Conservation (phyloP, 208 protist genomes). For the Porcisia hertigi region DNA sequence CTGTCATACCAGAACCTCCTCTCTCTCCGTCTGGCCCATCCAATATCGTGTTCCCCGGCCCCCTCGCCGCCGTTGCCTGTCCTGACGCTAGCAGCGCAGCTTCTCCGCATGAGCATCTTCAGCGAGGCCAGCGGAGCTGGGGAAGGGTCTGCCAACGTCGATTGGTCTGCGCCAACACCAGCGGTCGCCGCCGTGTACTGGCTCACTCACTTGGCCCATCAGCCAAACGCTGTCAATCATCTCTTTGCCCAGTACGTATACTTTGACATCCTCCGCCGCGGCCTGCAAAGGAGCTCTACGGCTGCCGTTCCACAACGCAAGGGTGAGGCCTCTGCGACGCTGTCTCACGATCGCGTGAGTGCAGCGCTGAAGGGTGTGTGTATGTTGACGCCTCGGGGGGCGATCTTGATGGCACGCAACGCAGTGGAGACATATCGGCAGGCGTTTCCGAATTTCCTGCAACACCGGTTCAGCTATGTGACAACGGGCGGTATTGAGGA, state of each 20-base stretch:
- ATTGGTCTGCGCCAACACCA: neutral
- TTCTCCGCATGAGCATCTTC: conserved; percentile 5
- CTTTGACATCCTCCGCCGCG: conserved; percentile 5
- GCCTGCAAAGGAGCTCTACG: neutral
- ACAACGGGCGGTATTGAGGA: neutral
- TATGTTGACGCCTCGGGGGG: conserved; percentile 6
- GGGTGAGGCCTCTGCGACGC: neutral
- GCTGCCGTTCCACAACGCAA: neutral
- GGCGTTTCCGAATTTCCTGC: conserved; percentile 3
- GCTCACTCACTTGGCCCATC: conserved; percentile 7
- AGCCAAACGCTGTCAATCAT: conserved; percentile 5
- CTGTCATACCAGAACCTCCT: conserved; percentile 15
- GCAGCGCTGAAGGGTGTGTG: neutral
- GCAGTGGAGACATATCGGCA: conserved; percentile 9
- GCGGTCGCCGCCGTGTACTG: conserved; percentile 4
- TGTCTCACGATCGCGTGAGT: neutral
- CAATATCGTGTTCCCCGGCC: neutral
- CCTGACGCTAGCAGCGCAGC: neutral
- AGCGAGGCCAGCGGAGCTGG: neutral
- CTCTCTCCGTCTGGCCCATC: conserved; percentile 1
- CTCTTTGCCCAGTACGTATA: conserved; percentile 19
- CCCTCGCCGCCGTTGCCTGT: neutral
- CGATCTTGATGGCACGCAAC: conserved; percentile 6
- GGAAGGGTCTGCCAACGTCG: neutral
- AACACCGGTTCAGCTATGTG: neutral